Evolutionary conservation across 306 rosid species (phyloP).

Genomic region (Sophora flavescens): DNA sequence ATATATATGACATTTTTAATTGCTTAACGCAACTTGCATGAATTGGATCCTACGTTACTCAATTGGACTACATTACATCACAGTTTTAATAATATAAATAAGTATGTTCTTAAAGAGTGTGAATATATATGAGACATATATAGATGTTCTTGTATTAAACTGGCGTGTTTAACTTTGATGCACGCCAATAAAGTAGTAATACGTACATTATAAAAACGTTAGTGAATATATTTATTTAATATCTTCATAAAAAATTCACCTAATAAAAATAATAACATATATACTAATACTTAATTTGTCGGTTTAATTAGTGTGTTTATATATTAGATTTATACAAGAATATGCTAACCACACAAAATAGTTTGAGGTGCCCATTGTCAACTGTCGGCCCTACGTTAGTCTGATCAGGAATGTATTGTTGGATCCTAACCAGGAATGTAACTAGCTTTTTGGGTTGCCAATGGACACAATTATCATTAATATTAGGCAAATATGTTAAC

Average conservation of each 20-base stretch:
- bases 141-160: background rate
- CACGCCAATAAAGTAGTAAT: too few relatives aligned
- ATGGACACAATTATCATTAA: background rate
- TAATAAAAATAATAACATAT: too few relatives aligned
- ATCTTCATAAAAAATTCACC: too few relatives aligned
- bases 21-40: background rate
- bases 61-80: conserved; percentile 11
- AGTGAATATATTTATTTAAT: too few relatives aligned
- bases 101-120: conserved; percentile 3
- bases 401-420: background rate
- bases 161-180: too few relatives aligned
- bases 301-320: too few relatives aligned
- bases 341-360: background rate
- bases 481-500: too few relatives aligned
- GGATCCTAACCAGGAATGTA: conserved; percentile 25
- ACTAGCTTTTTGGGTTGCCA: conserved; percentile 19
- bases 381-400: too few relatives aligned
- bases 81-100: background rate
- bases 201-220: too few relatives aligned
- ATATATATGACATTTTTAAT: background rate
- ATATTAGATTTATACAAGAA: background rate
- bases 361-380: background rate
- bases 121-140: background rate
- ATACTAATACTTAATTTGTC: too few relatives aligned
- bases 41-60: background rate